Evolutionary conservation across 768 basidiomycete genomes (phyloP).

Genomic region (Psilocybe azurescens): DNA sequence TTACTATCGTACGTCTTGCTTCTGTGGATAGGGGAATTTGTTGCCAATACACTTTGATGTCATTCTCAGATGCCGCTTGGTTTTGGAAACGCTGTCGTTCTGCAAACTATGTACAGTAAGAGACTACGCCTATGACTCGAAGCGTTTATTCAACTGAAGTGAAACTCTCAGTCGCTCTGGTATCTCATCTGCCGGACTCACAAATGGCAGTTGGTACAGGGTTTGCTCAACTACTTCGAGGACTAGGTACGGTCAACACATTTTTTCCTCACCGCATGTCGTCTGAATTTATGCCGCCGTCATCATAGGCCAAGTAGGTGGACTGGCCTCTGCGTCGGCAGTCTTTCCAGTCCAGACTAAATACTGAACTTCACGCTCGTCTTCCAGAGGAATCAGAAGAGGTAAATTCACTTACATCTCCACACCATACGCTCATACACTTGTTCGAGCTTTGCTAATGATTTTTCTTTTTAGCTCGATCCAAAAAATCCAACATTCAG

Average conservation of each 20-base stretch:
- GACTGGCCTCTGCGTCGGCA: conserved; percentile 72
- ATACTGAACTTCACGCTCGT: conserved; percentile 55
- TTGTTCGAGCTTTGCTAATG: background rate
- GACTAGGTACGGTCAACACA: conserved; percentile 53
- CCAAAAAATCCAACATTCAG: conserved; percentile 64
- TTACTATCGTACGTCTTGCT: conserved; percentile 56
- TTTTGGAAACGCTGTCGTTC: conserved; percentile 74
- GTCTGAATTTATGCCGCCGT: background rate
- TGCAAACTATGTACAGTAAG: conserved; percentile 73
- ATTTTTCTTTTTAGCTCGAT: conserved; percentile 54
- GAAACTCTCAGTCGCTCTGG: conserved; percentile 59
- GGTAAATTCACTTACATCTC: conserved; percentile 34
- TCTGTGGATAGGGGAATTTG: no score
- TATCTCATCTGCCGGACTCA: conserved; percentile 66
- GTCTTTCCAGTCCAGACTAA: conserved; percentile 69
- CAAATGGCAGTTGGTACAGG: conserved; percentile 71
- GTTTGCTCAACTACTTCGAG: conserved; percentile 70
- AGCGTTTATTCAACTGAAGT: conserved; percentile 22
- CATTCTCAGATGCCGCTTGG: conserved; percentile 63
- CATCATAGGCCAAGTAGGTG: conserved; percentile 65
- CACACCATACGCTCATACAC: no score
- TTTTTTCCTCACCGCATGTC: background rate
- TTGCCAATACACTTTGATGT: background rate
- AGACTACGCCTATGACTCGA: conserved; percentile 8
- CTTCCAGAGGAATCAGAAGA: conserved; percentile 57